These are phyloP conservation scores for Colletotrichum theobromicola DNA, from an alignment of 2,329 filamentous ascomycete species.

Conservation along the genomic window DNA sequence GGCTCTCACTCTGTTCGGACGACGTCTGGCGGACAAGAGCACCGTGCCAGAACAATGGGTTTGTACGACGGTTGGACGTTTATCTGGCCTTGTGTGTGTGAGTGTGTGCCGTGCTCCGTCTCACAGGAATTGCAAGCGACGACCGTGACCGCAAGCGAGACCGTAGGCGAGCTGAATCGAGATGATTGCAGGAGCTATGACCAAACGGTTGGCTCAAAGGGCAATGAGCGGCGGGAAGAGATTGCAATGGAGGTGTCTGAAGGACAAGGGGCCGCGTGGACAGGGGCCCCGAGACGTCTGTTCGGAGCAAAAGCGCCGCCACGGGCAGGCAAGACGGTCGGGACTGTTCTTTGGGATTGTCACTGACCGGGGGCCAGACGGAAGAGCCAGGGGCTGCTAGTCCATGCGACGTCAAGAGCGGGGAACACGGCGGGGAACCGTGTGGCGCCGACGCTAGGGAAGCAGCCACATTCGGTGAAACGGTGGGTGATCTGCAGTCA, in stretches of 20 bases:
- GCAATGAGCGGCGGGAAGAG: background rate
- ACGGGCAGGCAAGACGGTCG: background rate
- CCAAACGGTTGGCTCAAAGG: background rate
- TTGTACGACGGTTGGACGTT: constrained; percentile 4
- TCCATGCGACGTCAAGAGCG: constrained; percentile 11
- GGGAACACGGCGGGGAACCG: background rate
- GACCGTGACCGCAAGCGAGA: background rate
- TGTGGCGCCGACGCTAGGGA: constrained; percentile 9
- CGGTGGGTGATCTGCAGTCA: constrained; percentile 3
- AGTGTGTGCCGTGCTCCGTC: background rate
- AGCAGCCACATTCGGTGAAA: constrained; percentile 9
- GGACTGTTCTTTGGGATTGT: background rate
- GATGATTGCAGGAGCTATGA: background rate
- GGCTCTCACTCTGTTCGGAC: constrained; percentile 2
- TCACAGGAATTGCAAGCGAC: background rate
- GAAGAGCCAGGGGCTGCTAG: background rate
- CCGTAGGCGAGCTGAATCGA: background rate
- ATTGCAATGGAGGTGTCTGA: background rate
- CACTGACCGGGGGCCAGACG: background rate
- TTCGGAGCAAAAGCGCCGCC: constrained; percentile 8
- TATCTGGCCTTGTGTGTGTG: background rate
- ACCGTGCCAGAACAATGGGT: constrained; percentile 12
- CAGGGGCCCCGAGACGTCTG: background rate
- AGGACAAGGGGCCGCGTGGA: background rate
- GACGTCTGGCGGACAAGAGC: background rate